phyloP scores from a whole-genome alignment of 176 grass and related monocot species.

The Chrysopogon serrulatus region DNA sequence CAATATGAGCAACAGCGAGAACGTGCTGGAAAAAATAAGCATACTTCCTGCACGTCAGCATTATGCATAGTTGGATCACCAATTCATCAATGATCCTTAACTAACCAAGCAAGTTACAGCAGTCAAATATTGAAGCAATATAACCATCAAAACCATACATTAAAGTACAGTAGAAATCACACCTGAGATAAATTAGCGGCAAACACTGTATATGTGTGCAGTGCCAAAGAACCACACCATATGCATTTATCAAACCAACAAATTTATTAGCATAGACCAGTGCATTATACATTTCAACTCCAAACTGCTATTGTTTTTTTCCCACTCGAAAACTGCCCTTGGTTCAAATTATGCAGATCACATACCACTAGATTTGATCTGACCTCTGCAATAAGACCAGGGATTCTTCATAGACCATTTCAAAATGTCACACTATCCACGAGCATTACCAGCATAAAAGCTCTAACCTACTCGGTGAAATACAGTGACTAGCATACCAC shows the following conservation, averaged over 20 bases:
- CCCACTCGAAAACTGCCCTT: neutral
- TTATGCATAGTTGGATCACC: constrained; percentile 5
- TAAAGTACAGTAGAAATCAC: constrained; percentile 2
- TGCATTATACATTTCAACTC: neutral
- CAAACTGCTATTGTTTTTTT: neutral
- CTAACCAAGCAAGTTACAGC: neutral
- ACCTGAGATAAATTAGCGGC: neutral
- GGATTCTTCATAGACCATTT: neutral
- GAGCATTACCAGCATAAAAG: neutral
- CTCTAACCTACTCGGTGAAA: no score
- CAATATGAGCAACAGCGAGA: neutral
- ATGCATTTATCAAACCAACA: neutral
- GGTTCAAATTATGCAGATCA: neutral
- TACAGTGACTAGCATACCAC: neutral
- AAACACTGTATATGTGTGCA: constrained; percentile 5
- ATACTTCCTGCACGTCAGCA: neutral
- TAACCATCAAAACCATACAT: neutral
- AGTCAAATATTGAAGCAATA: neutral
- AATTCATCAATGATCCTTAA: neutral
- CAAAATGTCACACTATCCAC: neutral
- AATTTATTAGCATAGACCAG: neutral
- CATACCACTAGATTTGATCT: neutral
- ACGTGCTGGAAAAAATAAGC: neutral
- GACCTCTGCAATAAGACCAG: neutral
- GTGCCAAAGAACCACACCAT: neutral